Percentiles rank a stretch among this genome's conserved stretches.
Conservation (phyloP, 192 early-diverging fungal genomes). For the Dispira parvispora region DNA sequence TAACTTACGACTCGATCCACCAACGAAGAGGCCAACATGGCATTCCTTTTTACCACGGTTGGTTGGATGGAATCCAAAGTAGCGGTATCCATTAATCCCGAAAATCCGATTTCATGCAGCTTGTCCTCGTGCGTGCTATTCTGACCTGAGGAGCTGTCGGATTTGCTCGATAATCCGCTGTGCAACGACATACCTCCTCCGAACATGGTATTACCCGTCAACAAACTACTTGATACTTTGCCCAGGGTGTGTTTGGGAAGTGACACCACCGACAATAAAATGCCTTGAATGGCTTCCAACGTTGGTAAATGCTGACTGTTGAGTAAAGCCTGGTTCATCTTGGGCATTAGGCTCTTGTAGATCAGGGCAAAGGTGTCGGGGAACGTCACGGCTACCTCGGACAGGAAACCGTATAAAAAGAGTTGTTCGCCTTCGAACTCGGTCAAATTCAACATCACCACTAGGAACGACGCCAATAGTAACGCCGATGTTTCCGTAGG, state of each 20-base stretch:
- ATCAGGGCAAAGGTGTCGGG: constrained; percentile 60
- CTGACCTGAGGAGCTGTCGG: neutral
- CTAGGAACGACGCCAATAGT: constrained; percentile 45
- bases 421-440: constrained; percentile 55
- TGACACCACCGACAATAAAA: constrained; percentile 45
- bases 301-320: constrained; percentile 44
- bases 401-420: constrained; percentile 59
- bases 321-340: constrained; percentile 52
- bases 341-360: constrained; percentile 54
- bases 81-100: constrained; percentile 1
- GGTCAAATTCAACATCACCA: constrained; percentile 48
- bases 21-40: neutral
- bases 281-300: constrained; percentile 52
- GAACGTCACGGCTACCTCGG: constrained; percentile 48
- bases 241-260: constrained; percentile 3
- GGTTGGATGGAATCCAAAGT: neutral
- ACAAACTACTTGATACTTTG: constrained; percentile 14
- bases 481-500: constrained; percentile 45
- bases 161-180: constrained; percentile 18
- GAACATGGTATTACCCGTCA: constrained; percentile 18
- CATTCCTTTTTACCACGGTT: neutral
- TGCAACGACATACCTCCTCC: constrained; percentile 23
- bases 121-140: constrained; percentile 15
- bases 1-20: constrained; percentile 8
- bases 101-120: constrained; percentile 15